Percentiles rank a stretch among this genome's conserved stretches.
These are phyloP conservation scores for Salicornia ramosissima DNA, from an alignment of 148 eudicot species.

Conservation along the genomic window DNA sequence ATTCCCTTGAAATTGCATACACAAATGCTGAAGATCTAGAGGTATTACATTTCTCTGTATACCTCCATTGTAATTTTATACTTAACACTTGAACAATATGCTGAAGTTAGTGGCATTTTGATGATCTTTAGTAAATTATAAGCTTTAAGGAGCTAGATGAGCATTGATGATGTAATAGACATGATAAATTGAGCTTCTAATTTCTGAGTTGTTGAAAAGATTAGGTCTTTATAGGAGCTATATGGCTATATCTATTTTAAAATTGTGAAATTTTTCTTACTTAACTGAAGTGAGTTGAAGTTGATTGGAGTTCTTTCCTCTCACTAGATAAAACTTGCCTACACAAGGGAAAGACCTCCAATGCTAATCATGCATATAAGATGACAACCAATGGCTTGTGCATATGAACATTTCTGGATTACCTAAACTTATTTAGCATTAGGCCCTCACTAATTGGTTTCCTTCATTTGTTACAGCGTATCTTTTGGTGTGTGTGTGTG, in stretches of 20 bases:
- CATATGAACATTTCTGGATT: too few species aligned
- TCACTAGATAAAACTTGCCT: too few species aligned
- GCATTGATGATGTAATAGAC: background rate
- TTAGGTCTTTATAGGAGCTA: background rate
- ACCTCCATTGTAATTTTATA: background rate
- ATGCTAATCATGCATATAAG: background rate
- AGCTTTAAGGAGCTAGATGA: background rate
- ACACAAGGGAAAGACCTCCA: background rate
- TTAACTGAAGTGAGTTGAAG: background rate
- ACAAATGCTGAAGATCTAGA: slow-evolving; percentile 83
- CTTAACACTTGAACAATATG: background rate
- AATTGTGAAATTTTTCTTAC: background rate
- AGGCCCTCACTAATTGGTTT: too few species aligned
- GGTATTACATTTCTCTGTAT: slow-evolving; percentile 37
- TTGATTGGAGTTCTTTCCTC: background rate
- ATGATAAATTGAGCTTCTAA: background rate
- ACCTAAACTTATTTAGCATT: too few species aligned
- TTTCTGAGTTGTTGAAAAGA: background rate
- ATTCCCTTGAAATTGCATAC: slow-evolving; percentile 75
- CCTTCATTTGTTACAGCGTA: too few species aligned
- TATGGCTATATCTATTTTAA: background rate
- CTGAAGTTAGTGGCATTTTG: background rate
- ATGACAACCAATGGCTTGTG: background rate
- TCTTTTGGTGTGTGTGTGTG: too few species aligned
- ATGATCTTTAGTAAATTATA: background rate